Evolutionary conservation across 148 eudicot genomes (phyloP), one percentile per base, ranked within the genome.

Genomic region (Vaccinium corymbosum): DNA sequence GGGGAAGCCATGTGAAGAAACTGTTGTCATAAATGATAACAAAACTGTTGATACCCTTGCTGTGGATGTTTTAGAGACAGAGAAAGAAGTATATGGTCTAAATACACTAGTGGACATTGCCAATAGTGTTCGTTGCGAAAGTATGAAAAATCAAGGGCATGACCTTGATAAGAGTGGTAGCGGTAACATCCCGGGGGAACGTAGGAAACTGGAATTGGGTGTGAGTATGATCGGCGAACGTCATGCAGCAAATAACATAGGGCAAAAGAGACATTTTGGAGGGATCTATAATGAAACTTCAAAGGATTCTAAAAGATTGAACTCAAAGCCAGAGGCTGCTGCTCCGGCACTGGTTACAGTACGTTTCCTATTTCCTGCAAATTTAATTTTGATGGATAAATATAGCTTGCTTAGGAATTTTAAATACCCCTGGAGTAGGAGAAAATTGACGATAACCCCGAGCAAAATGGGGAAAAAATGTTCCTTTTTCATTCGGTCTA

Each of bases 261-360:
- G 77, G 77, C 81, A 46, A 42, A 85, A 85, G 56, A 85, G 84
- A 85, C 79, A 82, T 62, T 81, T 81, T 74, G 71, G 52, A 6
- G 84, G 68, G 51, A 85, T 80, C 70, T 1, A 4, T 76, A 76
- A 56, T 72, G 70, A 55, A 73, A 79, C 46, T 70, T 55, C 78
- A 71, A n/a, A 38, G 15, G 68, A 80, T 80, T 56, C 50, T 72
- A 73, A 73, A 61, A 80, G 55, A 75, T 75, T 20, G 64, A 85
- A 81, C 55, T 81, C 75, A 59, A 80, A 59, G 48, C 61, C 86
- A 84, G 81, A 84, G 61, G 74, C 74, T 73, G 83, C 77, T 84
- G 55, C 86, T 83, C 84, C 72, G 68, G 85, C 81, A 77, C 78
- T 76, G 77, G 78, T 83, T 82, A 80, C 85, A 42, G 89, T 88